Percentiles rank a stretch among this genome's conserved stretches.
Conservation (phyloP, 345 rosid genomes). For the Gossypioides kirkii region DNA sequence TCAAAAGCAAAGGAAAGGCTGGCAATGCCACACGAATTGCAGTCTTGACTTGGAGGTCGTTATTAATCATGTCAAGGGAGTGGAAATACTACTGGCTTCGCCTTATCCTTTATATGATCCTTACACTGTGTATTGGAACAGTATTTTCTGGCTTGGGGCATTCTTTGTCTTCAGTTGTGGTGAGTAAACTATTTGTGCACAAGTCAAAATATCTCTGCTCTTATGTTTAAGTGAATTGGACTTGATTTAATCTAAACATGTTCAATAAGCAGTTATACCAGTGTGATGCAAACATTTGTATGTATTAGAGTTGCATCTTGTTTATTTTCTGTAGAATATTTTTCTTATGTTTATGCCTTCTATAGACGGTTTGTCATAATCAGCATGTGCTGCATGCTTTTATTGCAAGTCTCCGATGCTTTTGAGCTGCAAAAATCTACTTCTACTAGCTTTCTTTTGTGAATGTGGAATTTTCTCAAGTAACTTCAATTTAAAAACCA, state of each 20-base stretch:
- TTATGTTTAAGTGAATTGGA: background rate
- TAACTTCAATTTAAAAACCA: background rate
- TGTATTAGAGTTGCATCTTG: background rate
- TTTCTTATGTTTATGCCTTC: background rate
- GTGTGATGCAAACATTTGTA: background rate
- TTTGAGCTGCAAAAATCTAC: conserved; percentile 6
- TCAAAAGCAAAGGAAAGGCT: conserved; percentile 89
- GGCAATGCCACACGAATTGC: conserved; percentile 72
- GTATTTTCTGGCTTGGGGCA: conserved; percentile 90
- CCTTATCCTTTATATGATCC: conserved; percentile 76
- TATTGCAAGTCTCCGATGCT: background rate
- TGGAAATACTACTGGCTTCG: conserved; percentile 99
- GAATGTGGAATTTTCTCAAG: background rate
- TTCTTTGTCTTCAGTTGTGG: conserved; percentile 90
- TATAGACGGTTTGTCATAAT: background rate
- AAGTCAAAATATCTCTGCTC: background rate
- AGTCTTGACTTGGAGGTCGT: conserved; percentile 93
- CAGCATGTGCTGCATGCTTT: background rate
- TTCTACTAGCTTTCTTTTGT: conserved; percentile 3
- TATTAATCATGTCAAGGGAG: conserved; percentile 92
- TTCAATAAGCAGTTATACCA: background rate
- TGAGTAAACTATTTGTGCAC: conserved; percentile 30
- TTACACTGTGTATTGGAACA: conserved; percentile 71
- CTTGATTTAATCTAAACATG: background rate
- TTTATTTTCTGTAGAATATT: background rate